phyloP scores from a whole-genome alignment of 2,329 filamentous ascomycete genomes.

The Biscogniauxia mediterranea region DNA sequence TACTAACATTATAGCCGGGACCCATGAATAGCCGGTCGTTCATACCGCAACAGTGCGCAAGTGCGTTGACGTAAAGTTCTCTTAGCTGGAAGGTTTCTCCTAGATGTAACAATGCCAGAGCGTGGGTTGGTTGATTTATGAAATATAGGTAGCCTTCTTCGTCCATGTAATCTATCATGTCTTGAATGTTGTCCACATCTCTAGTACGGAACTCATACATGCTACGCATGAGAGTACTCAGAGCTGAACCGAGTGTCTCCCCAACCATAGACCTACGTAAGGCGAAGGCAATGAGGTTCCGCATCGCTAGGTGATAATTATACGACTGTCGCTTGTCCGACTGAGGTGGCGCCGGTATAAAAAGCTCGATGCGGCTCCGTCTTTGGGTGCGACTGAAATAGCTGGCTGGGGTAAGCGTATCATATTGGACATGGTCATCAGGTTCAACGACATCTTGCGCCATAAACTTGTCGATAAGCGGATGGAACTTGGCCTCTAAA shows the following conservation, averaged over 20 bases:
- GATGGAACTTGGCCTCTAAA: slow-evolving; percentile 55
- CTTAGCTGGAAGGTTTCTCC: slow-evolving; percentile 64
- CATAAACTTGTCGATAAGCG: slow-evolving; percentile 56
- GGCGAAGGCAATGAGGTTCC: slow-evolving; percentile 75
- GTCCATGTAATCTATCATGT: slow-evolving; percentile 65
- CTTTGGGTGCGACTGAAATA: slow-evolving; percentile 29
- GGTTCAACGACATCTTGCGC: slow-evolving; percentile 30
- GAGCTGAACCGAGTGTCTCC: slow-evolving; percentile 58
- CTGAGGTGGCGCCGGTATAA: slow-evolving; percentile 63
- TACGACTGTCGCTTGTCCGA: slow-evolving; percentile 54
- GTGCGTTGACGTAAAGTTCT: slow-evolving; percentile 70
- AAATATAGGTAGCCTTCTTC: slow-evolving; percentile 69
- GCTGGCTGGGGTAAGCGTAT: slow-evolving; percentile 31
- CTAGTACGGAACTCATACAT: slow-evolving; percentile 60
- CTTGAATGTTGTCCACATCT: slow-evolving; percentile 55
- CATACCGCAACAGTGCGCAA: slow-evolving; percentile 79
- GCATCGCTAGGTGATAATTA: slow-evolving; percentile 64
- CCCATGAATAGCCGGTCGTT: slow-evolving; percentile 55
- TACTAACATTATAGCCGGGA: slow-evolving; percentile 60
- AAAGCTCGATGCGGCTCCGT: slow-evolving; percentile 60
- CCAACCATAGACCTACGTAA: slow-evolving; percentile 66
- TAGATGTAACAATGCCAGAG: slow-evolving; percentile 64
- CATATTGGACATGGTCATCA: slow-evolving; percentile 17
- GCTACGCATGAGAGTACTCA: slow-evolving; percentile 63
- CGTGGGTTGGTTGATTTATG: slow-evolving; percentile 63